Evolutionary conservation across 768 basidiomycete genomes (phyloP), one percentile per base, ranked within the genome.

Genomic region (Mycena crocata): DNA sequence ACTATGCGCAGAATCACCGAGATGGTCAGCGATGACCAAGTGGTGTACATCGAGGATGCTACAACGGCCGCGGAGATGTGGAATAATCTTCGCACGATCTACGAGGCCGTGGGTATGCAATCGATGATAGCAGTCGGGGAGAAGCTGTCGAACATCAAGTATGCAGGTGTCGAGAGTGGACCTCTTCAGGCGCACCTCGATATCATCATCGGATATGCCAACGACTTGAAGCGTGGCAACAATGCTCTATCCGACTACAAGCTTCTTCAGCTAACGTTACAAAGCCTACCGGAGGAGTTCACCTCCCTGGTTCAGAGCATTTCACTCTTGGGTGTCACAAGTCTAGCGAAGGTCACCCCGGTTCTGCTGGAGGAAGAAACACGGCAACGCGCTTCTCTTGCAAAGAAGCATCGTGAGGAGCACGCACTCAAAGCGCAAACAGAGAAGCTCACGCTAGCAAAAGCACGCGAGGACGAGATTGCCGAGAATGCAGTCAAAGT

Each of bases 21-120:
- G 45, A 57, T 57, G 40, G 55, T 51, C 50, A 51, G 50, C 10
- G 50, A 51, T n/a, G 50, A 51, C 50, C 50, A 51, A 24, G 50
- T 51, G 50, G 17, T 34, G n/a, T 51, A 51, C 26, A 48, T 48
- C 26, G 15, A 48, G 23, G 26, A 48, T 28, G 46, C 46, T 9
- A 28, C 4, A 21, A 48, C 46, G 12, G 46, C 46, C 46, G 46
- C 46, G 2, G 46, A 48, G 26, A 48, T 48, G 46, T 48, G 46
- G 46, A 48, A 48, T 30, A 48, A 48, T 15, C 46, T 48, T 21
- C 46, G 46, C 26, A 3, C 23, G 46, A 48, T 48, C 7, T 48
- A 48, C 46, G 46, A 48, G 23, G 46, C 46, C 23, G 46, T 30
- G 46, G 46, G 46, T 14, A 48, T 48, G 46, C 46, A 48, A 28